A percentile compares a stretch with the other conserved stretches of the same genome.
Conservation (phyloP, 345 rosid genomes). For the Hypericum perforatum region DNA sequence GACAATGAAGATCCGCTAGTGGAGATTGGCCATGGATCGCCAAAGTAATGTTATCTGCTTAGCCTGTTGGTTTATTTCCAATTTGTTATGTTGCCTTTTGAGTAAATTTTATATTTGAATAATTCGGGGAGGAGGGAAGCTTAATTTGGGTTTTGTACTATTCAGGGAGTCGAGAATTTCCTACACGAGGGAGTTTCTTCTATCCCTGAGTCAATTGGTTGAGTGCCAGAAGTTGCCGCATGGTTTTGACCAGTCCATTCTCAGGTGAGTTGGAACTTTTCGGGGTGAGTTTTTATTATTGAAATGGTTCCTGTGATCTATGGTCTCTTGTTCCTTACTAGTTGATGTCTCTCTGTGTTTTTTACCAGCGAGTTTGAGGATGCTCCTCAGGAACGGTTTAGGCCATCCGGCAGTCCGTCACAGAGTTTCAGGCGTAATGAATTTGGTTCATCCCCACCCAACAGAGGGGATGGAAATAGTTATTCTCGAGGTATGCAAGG, state of each 20-base stretch:
- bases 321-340: background rate
- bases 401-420: conserved; percentile 43
- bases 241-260: conserved; percentile 46
- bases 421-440: conserved; percentile 61
- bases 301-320: too few relatives aligned
- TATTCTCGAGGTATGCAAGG: conserved; percentile 53
- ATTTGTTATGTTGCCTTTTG: too few relatives aligned
- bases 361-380: conserved; percentile 56
- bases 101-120: too few relatives aligned
- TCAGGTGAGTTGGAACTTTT: conserved; percentile 33
- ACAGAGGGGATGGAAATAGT: conserved; percentile 55
- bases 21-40: too few relatives aligned
- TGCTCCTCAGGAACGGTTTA: conserved; percentile 46
- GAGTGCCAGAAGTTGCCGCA: conserved; percentile 60
- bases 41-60: too few relatives aligned
- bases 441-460: conserved; percentile 83
- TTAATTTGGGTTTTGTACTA: conserved; percentile 6
- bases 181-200: conserved; percentile 59
- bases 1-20: too few relatives aligned
- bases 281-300: background rate
- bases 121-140: too few relatives aligned
- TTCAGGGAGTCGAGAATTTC: conserved; percentile 49
- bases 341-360: conserved; percentile 2
- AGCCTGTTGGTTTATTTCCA: too few relatives aligned
- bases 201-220: conserved; percentile 62